These are phyloP conservation scores for Mycogone perniciosa DNA, from an alignment of 2,329 filamentous ascomycete species.

Conservation along the genomic window DNA sequence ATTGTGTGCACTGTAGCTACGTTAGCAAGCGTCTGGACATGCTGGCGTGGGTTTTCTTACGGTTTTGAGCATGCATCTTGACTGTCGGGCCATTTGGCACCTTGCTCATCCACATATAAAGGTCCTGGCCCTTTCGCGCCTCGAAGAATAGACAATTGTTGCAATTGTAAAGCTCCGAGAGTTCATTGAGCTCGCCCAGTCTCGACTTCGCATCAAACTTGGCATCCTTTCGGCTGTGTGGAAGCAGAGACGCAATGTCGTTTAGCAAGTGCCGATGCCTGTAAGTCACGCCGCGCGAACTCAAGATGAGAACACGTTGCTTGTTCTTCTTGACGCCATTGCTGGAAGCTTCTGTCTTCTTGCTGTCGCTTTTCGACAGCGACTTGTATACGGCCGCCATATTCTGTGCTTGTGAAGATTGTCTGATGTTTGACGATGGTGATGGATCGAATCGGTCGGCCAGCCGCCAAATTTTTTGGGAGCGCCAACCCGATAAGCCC, in stretches of 20 bases:
- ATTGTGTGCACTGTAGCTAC: constrained; percentile 72
- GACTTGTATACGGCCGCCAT: constrained; percentile 72
- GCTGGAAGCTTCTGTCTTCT: constrained; percentile 42
- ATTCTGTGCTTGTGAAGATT: constrained; percentile 10
- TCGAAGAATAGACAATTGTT: constrained; percentile 96
- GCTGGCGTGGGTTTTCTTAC: constrained; percentile 35
- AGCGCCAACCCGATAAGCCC: constrained; percentile 8
- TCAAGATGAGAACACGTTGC: constrained; percentile 80
- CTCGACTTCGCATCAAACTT: constrained; percentile 97
- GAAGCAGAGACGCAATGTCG: constrained; percentile 81
- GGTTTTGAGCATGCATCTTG: constrained; percentile 71
- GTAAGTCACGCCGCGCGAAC: constrained; percentile 86
- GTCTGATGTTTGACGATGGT: background rate
- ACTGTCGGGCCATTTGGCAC: constrained; percentile 63
- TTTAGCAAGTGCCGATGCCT: constrained; percentile 85
- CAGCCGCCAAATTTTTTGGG: constrained; percentile 7
- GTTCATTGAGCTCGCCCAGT: constrained; percentile 72
- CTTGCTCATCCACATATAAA: constrained; percentile 91
- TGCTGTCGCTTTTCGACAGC: constrained; percentile 53
- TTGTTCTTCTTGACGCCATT: constrained; percentile 56
- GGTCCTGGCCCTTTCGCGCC: constrained; percentile 85
- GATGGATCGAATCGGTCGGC: background rate
- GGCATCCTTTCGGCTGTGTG: constrained; percentile 87
- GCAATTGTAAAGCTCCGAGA: constrained; percentile 75
- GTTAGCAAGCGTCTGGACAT: constrained; percentile 18